A percentile compares a stretch with the other conserved stretches of the same genome.
These are phyloP conservation scores for Fusarium sp. DNA, from an alignment of 2,329 filamentous ascomycete species.

Conservation along the genomic window DNA sequence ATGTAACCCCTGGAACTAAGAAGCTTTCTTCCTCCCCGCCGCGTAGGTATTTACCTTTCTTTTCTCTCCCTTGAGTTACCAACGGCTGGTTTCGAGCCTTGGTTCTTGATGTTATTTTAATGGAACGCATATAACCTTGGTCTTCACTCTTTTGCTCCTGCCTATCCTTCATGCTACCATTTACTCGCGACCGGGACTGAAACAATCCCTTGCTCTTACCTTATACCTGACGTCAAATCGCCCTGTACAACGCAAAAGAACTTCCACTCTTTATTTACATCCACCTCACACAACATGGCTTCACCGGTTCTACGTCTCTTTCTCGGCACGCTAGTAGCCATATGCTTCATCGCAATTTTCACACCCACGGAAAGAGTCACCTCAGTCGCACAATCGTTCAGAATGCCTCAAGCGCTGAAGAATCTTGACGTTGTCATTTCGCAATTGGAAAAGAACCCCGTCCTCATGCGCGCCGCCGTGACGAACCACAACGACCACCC, in stretches of 20 bases:
- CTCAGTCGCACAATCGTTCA: slow-evolving; percentile 26
- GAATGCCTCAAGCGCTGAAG: slow-evolving; percentile 33
- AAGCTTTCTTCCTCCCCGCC: background rate
- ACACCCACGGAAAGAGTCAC: slow-evolving; percentile 17
- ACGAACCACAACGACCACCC: slow-evolving; percentile 54
- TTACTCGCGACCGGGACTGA: slow-evolving; percentile 22
- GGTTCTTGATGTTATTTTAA: background rate
- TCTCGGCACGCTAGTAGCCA: slow-evolving; percentile 34
- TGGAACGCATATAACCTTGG: background rate
- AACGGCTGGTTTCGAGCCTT: background rate
- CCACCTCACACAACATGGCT: slow-evolving; percentile 7
- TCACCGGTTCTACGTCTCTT: slow-evolving; percentile 36
- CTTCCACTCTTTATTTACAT: background rate
- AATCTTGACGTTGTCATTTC: slow-evolving; percentile 50
- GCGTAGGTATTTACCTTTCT: slow-evolving; percentile 2
- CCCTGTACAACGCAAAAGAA: background rate
- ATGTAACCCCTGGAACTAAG: slow-evolving; percentile 14
- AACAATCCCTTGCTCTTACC: slow-evolving; percentile 26
- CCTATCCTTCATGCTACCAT: slow-evolving; percentile 11
- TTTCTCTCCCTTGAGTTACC: background rate
- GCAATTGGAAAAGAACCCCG: slow-evolving; percentile 50
- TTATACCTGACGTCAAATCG: background rate
- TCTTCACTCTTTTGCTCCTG: background rate
- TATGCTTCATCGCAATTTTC: slow-evolving; percentile 38
- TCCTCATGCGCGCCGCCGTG: slow-evolving; percentile 52